Conservation (phyloP, 2,329 filamentous ascomycete species). For the Myriosclerotinia curreyana region DNA sequence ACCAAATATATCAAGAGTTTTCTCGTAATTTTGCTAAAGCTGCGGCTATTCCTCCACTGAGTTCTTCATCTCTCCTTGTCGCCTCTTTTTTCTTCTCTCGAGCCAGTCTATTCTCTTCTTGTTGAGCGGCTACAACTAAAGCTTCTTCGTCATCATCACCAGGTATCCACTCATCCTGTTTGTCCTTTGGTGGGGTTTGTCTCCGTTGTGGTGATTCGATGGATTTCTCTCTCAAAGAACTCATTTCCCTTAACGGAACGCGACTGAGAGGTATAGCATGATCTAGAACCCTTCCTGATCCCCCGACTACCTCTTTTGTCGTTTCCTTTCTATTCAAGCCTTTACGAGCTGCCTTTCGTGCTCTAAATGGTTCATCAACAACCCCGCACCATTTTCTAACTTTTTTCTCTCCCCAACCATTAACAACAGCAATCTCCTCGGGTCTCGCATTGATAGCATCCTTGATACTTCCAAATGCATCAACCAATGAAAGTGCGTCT, state of each 20-base stretch:
- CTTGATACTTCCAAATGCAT: conserved; percentile 84
- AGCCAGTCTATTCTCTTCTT: conserved; percentile 41
- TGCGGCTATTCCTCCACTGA: conserved; percentile 58
- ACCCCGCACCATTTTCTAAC: conserved; percentile 80
- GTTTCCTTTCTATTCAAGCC: conserved; percentile 39
- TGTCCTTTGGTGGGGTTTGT: conserved; percentile 24
- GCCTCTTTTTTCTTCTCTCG: conserved; percentile 35
- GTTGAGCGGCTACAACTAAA: conserved; percentile 48
- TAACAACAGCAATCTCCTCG: conserved; percentile 80
- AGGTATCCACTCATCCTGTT: conserved; percentile 43
- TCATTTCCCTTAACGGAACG: conserved; percentile 35
- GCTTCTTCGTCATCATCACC: conserved; percentile 49
- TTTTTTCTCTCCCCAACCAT: conserved; percentile 94
- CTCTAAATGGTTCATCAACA: conserved; percentile 81
- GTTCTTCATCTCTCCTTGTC: conserved; percentile 42
- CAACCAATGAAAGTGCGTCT: conserved; percentile 85
- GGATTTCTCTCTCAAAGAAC: conserved; percentile 16
- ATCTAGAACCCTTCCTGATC: conserved; percentile 42
- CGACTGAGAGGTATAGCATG: conserved; percentile 38
- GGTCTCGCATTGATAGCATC: conserved; percentile 83
- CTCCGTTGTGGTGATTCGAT: conserved; percentile 12
- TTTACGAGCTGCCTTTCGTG: conserved; percentile 64
- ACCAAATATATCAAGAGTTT: conserved; percentile 4
- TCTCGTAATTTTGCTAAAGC: conserved; percentile 54
- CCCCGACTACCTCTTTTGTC: conserved; percentile 24